These are phyloP conservation scores for Bacidia rubella DNA, from an alignment of 495 filamentous ascomycete species.

Conservation along the genomic window DNA sequence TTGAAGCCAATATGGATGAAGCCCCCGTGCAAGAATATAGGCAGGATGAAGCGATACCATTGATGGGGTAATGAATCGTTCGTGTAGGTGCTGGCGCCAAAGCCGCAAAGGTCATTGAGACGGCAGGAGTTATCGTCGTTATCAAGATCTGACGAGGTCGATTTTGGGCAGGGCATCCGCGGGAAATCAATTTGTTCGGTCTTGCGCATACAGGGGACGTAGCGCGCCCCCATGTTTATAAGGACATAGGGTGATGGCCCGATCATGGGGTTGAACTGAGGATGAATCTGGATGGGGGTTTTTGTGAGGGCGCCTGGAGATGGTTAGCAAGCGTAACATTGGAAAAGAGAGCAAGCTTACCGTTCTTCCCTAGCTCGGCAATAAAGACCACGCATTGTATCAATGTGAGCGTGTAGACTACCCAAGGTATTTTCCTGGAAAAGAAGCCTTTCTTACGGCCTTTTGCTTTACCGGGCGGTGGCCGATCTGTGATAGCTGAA, in stretches of 20 bases:
- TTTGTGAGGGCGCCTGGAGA: slow-evolving; percentile 37
- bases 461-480: slow-evolving; percentile 34
- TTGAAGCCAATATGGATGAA: slow-evolving; percentile 94
- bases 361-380: slow-evolving; percentile 69
- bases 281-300: slow-evolving; percentile 72
- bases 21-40: slow-evolving; percentile 90
- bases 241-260: slow-evolving; percentile 79
- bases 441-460: slow-evolving; percentile 40
- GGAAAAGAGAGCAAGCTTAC: slow-evolving; percentile 27
- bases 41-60: slow-evolving; percentile 91
- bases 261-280: slow-evolving; percentile 90
- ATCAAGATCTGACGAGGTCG: slow-evolving; percentile 39
- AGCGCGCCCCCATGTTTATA: slow-evolving; percentile 94
- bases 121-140: slow-evolving; percentile 43
- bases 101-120: slow-evolving; percentile 70
- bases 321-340: not conserved
- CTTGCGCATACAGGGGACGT: slow-evolving; percentile 87
- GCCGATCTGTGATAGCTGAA: slow-evolving; percentile 18
- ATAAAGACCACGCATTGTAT: slow-evolving; percentile 83
- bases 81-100: slow-evolving; percentile 38
- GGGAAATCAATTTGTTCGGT: no score
- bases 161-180: slow-evolving; percentile 70
- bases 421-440: slow-evolving; percentile 55
- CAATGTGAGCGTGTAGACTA: slow-evolving; percentile 66
- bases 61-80: slow-evolving; percentile 55